Evolutionary conservation across 768 basidiomycete genomes (phyloP), one percentile per base, ranked within the genome.

Genomic region (Hebeloma cylindrosporum): DNA sequence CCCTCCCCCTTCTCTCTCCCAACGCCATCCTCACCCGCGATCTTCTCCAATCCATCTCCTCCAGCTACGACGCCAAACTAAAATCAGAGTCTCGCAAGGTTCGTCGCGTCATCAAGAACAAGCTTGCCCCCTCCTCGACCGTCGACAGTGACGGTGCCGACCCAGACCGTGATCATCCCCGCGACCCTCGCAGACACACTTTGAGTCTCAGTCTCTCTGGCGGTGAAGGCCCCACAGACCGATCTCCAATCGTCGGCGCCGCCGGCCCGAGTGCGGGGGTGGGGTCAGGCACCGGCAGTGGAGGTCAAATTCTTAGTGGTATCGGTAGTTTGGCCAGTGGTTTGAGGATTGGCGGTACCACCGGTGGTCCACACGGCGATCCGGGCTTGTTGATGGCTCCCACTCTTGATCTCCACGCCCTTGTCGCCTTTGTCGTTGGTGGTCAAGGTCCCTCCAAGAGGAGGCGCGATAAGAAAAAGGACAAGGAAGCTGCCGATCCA

Each of bases 91-190:
- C 75, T 8, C 78, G 82, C 41, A 79, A 78, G 43, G 79, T 84
- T 11, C 78, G 83, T 35, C 75, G 80, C 11, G 80, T 76, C 30
- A 68, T 87, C 28, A 71, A 82, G 50, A 77, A 70, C 47, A 83
- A 79, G 53, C 59, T 86, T 16, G 84, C 80, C 38, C 52, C 17
- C 27, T 16, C n/a, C 30, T 13, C 27, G 1, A 31, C 39, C 25
- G 55, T 50, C 6, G 56, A 55, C 27, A 48, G 53, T 18, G 56
- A 57, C 32, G 52, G 56, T 16, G 45, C 40, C 6, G 48, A 43
- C 14, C 34, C 21, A 6, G 32, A 25, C 14, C 32, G 36, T 22
- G 44, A 41, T 17, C 63, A 64, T 29, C 64, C 63, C 13, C 58
- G 59, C 11, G 64, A 57, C 8, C 64, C 62, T 27, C 51, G 56